Percentiles rank a stretch among this genome's conserved stretches.
phyloP scores from a whole-genome alignment of 169 alveolate species.

The Toxoplasma gondii region DNA sequence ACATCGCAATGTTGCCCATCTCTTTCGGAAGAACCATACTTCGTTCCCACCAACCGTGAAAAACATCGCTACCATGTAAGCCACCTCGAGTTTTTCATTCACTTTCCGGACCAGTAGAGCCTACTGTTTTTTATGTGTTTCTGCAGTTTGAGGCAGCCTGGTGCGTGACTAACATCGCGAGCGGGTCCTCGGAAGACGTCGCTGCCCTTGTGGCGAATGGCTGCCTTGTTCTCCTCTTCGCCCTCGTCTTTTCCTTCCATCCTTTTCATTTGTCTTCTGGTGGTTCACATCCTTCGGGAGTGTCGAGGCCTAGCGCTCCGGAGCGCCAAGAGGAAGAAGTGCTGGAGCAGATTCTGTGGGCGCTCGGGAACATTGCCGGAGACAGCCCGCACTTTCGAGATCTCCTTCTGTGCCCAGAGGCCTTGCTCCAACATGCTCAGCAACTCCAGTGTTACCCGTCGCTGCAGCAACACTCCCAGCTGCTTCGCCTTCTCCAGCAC shows the following conservation, averaged over 20 bases:
- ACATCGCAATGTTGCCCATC: background rate
- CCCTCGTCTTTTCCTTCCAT: constrained; percentile 45
- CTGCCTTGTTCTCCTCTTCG: constrained; percentile 31
- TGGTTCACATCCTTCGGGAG: background rate
- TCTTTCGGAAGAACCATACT: no score
- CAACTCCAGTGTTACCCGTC: constrained; percentile 7
- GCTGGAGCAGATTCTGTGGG: constrained; percentile 98
- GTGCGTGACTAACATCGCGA: constrained; percentile 56
- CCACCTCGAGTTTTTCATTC: no score
- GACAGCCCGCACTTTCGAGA: constrained; percentile 95
- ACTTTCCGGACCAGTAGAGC: no score
- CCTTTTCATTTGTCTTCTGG: background rate
- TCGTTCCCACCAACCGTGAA: no score
- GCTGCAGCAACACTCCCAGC: constrained; percentile 29
- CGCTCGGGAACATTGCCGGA: constrained; percentile 98
- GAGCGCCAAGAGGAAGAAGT: constrained; percentile 83
- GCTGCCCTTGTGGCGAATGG: constrained; percentile 50
- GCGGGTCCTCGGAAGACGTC: constrained; percentile 56
- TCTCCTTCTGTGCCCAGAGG: constrained; percentile 63
- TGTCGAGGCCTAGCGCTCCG: background rate
- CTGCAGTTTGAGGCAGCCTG: constrained; percentile 59
- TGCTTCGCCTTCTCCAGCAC: constrained; percentile 50
- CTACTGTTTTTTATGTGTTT: background rate
- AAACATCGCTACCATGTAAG: no score
- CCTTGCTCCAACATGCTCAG: constrained; percentile 40